A percentile compares a stretch with the other conserved stretches of the same genome.
Evolutionary conservation across 2,329 filamentous ascomycete species (phyloP).

Genomic region (Clonostachys solani): DNA sequence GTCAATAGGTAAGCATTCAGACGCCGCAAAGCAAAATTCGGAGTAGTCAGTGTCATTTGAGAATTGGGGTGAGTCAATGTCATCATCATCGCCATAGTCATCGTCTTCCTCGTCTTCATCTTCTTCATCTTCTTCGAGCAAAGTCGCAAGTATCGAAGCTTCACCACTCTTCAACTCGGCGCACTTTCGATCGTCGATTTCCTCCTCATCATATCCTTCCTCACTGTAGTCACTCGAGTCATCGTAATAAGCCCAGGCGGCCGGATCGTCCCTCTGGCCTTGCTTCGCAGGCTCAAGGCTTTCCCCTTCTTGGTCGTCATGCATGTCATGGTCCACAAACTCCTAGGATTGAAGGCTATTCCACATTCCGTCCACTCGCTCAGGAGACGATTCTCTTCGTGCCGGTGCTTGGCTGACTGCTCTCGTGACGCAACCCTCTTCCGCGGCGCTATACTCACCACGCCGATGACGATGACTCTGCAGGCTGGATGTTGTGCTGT

Average conservation of each 20-base stretch:
- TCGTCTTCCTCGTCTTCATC: no score
- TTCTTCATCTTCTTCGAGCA: no score
- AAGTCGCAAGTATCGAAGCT: no score
- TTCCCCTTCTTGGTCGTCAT: background rate
- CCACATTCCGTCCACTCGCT: background rate
- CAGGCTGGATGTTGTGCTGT: conserved; percentile 6
- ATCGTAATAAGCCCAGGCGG: no score
- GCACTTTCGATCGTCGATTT: no score
- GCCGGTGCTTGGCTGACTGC: no score
- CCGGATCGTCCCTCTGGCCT: no score
- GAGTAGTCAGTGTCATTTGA: conserved; percentile 56
- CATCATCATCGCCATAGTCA: conserved; percentile 45
- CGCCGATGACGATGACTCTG: conserved; percentile 39
- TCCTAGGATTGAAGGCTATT: background rate
- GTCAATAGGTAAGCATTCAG: conserved; percentile 81
- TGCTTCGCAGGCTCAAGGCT: no score
- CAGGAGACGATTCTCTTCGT: background rate
- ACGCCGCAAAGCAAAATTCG: conserved; percentile 65
- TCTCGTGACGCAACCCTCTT: no score
- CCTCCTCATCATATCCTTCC: no score
- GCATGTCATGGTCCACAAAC: background rate
- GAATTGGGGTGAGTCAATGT: conserved; percentile 50
- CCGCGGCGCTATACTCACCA: conserved; percentile 36
- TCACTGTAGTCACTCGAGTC: background rate
- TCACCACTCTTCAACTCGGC: no score